A percentile compares a stretch with the other conserved stretches of the same genome.
Conservation (phyloP, 1,284 basidiomycete species). For the Cutaneotrichosporon arboriforme region DNA sequence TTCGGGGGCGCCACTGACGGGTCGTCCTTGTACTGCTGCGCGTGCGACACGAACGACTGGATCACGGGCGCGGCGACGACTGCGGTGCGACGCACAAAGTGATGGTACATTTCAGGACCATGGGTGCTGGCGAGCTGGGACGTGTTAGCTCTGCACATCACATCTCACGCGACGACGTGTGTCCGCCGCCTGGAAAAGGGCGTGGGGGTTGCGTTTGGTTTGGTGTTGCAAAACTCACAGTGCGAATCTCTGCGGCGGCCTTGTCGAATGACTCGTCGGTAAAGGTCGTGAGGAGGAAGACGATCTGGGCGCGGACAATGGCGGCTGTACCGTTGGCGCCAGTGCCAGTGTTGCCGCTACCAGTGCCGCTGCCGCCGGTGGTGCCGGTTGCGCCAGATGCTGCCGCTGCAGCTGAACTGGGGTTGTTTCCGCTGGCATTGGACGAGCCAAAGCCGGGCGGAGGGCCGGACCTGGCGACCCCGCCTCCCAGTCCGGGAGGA, state of each 20-base stretch:
- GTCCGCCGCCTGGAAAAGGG: no score
- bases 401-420: neutral
- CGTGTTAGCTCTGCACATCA: conserved; percentile 11
- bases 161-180: neutral
- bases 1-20: conserved; percentile 40
- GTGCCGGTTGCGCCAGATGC: neutral
- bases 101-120: conserved; percentile 88
- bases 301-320: conserved; percentile 60
- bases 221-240: conserved; percentile 66
- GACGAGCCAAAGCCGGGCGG: conserved; percentile 41
- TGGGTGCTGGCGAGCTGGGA: conserved; percentile 83
- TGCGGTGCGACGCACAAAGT: conserved; percentile 89
- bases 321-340: conserved; percentile 35
- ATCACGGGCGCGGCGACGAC: conserved; percentile 55
- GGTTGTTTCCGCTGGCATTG: conserved; percentile 1
- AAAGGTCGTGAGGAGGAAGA: conserved; percentile 85
- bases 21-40: conserved; percentile 40
- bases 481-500: conserved; percentile 47
- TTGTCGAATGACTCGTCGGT: conserved; percentile 92
- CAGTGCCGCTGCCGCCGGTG: conserved; percentile 6
- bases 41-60: conserved; percentile 40
- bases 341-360: conserved; percentile 7
- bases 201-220: no score
- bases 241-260: conserved; percentile 83
- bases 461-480: conserved; percentile 43